Base-by-base conservation (phyloP, 345 rosid species). In the Kernera saxatilis region DNA sequence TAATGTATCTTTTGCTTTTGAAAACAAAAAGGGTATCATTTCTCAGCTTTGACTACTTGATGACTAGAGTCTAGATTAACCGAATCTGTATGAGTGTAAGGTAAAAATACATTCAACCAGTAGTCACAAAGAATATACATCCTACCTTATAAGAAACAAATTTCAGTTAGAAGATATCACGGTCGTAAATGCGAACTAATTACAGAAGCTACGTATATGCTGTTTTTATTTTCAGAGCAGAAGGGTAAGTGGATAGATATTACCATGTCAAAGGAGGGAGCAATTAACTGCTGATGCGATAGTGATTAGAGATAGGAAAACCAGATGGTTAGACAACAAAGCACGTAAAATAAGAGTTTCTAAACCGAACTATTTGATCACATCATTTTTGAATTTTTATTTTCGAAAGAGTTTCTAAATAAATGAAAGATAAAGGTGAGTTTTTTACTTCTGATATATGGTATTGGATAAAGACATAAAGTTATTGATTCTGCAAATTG, bases 31-130 rank as follows among this genome's bases (percentile, higher is more conserved):
- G 44, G 40, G 10, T 15, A 41, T 48, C 15, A 57, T 57, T 55
- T 58, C 43, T 49, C 33, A 49, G 44, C 22, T 58, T 74, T 66
- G 78, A 74, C 72, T 67, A 49, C 54, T 39, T 29, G 2, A 66
- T 66, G 68, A 67, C 61, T 22, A 50, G 29, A 49, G 78, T 58
- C 77, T 49, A 49, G 72, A 50, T 66, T 74, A 50, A 29, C 21
- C n/a, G 60, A 66, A 66, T 65, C 77, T 73, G 3, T 37, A 8
- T 46, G 22, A 36, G 2, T 46, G 7, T 48, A 49, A 66, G 46
- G 72, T 66, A 44, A 32, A 46, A 64, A 72, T 41, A 43, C 72
- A 73, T 39, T 57, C 44, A 4, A 29, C 44, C 23, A 55, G 12
- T 35, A 43, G 32, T 64, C 40, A 64, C 40, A 55, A 41, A 48